Percentiles rank a stretch among this genome's conserved stretches.
These are phyloP conservation scores for Glebionis coronaria DNA, from an alignment of 129 eudicot genomes.

Conservation along the genomic window DNA sequence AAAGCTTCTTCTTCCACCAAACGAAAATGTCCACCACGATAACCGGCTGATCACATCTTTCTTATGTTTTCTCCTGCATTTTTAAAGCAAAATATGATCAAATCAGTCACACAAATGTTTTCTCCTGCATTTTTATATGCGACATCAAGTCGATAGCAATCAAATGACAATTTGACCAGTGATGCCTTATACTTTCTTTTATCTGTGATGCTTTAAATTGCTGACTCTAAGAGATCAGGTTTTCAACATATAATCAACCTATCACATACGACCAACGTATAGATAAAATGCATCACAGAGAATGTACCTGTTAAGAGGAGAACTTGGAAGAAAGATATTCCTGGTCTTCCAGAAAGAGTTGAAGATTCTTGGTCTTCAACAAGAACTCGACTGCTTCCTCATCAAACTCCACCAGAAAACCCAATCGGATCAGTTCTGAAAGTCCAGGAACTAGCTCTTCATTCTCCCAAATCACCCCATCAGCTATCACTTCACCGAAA, in stretches of 20 bases:
- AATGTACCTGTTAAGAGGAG: constrained; percentile 28
- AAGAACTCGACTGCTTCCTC: constrained; percentile 50
- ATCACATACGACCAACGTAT: background rate
- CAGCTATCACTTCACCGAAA: constrained; percentile 43
- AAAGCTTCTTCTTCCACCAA: background rate
- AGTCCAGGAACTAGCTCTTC: constrained; percentile 39
- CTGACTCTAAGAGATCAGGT: background rate
- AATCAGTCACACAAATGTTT: too few relatives aligned
- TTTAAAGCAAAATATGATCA: background rate
- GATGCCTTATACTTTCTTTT: background rate
- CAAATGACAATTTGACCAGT: background rate
- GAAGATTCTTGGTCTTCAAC: constrained; percentile 51
- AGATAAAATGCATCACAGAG: background rate
- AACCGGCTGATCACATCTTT: constrained; percentile 3
- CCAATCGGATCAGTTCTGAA: constrained; percentile 49
- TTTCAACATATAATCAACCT: background rate
- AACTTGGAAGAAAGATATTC: constrained; percentile 39
- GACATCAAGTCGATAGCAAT: background rate
- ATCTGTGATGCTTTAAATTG: background rate
- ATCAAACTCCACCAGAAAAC: constrained; percentile 51
- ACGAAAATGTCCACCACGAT: constrained; percentile 5
- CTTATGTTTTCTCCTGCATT: constrained; percentile 8
- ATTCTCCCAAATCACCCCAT: constrained; percentile 60
- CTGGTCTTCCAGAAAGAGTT: constrained; percentile 47
- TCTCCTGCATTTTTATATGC: too few relatives aligned